Conservation (phyloP, 345 rosid genomes). For the Acer negundo region DNA sequence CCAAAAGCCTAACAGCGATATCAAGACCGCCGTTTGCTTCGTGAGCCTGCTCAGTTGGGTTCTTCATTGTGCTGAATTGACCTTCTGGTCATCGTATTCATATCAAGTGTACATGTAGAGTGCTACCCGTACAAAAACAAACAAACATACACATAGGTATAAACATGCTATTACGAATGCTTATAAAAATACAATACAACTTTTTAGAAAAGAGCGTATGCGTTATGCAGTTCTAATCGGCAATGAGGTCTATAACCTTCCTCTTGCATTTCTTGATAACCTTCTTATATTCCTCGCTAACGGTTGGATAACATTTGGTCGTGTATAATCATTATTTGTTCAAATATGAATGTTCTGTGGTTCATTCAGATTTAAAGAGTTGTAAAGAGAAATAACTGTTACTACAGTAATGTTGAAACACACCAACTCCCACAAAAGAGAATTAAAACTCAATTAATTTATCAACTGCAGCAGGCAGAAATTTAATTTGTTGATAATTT, state of each 20-base stretch:
- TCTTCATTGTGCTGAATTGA: conserved; percentile 87
- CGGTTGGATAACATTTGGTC: conserved; percentile 69
- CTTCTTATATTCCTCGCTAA: conserved; percentile 76
- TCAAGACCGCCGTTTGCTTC: conserved; percentile 87
- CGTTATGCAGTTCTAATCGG: conserved; percentile 85
- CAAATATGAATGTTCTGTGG: too few relatives aligned
- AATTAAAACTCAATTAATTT: too few relatives aligned
- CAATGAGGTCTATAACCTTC: conserved; percentile 84
- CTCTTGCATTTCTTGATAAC: conserved; percentile 78
- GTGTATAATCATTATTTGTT: too few relatives aligned
- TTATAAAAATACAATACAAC: not conserved
- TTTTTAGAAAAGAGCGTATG: conserved; percentile 38
- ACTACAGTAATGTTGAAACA: too few relatives aligned
- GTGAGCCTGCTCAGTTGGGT: conserved; percentile 67
- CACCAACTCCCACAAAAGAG: too few relatives aligned
- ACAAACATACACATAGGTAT: not conserved
- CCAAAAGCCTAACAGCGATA: conserved; percentile 74
- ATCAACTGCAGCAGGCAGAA: too few relatives aligned
- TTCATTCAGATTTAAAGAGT: too few relatives aligned
- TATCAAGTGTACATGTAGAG: conserved; percentile 91
- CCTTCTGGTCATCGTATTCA: conserved; percentile 78
- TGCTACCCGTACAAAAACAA: conserved; percentile 65
- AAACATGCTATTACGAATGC: not conserved
- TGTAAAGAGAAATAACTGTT: too few relatives aligned
- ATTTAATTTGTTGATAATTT: not conserved